Percentiles rank a stretch among this genome's conserved stretches.
Evolutionary conservation across 441 rosid species (phyloP).

Genomic region (Adansonia rubrostipa): DNA sequence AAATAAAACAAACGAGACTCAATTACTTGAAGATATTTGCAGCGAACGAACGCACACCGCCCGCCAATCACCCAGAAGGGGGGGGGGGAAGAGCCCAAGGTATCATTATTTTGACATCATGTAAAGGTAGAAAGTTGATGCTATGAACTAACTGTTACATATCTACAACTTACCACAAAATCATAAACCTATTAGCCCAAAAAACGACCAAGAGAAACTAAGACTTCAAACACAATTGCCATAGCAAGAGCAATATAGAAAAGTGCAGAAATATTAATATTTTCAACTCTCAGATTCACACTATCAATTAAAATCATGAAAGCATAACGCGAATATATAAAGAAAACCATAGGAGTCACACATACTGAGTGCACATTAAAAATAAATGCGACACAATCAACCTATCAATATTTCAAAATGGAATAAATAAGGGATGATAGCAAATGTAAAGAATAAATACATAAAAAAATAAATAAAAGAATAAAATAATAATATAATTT

Average conservation of each 20-base stretch:
- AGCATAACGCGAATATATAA: background rate
- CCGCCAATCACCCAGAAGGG: background rate
- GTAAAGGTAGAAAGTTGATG: background rate
- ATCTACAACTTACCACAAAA: background rate
- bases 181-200: conserved; percentile 21
- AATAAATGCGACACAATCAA: background rate
- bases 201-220: conserved; percentile 11
- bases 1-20: background rate
- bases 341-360: background rate
- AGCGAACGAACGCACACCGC: background rate
- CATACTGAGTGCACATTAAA: background rate
- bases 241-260: background rate
- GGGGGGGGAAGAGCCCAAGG: background rate
- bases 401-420: background rate
- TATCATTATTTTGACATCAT: background rate
- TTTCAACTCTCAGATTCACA: conserved; percentile 11
- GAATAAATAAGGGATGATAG: background rate
- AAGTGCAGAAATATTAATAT: conserved; percentile 15
- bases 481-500: conserved; percentile 43
- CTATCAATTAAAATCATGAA: conserved; percentile 12
- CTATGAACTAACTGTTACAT: background rate
- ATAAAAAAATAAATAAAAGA: conserved; percentile 9
- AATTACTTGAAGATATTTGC: background rate
- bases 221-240: conserved; percentile 8
- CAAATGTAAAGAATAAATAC: background rate